phyloP scores from a whole-genome alignment of 2,329 filamentous ascomycete genomes.

The Epichloe brachyelytri region DNA sequence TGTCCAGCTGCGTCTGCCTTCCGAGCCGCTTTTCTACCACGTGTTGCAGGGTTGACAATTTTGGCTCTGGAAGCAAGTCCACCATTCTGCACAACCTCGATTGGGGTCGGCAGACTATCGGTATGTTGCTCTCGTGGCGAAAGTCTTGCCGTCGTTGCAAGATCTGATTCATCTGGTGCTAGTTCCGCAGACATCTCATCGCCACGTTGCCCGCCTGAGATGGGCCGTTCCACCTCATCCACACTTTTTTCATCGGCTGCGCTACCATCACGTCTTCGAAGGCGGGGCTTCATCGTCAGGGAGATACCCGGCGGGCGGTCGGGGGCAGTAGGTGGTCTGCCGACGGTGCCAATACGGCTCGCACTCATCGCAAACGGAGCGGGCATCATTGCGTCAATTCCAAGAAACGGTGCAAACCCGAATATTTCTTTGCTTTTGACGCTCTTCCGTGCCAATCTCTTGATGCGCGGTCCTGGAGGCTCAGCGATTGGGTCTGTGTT shows the following conservation, averaged over 20 bases:
- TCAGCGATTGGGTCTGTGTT: background rate
- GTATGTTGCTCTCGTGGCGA: background rate
- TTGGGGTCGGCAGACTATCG: background rate
- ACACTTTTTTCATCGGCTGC: background rate
- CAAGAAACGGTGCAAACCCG: constrained; percentile 20
- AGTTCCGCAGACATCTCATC: background rate
- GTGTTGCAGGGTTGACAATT: constrained; percentile 35
- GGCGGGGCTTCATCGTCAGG: background rate
- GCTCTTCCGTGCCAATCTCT: constrained; percentile 27
- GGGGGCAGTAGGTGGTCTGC: constrained; percentile 1
- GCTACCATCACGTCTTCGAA: background rate
- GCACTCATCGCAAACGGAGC: constrained; percentile 10
- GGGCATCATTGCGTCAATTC: constrained; percentile 7
- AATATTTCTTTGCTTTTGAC: constrained; percentile 35
- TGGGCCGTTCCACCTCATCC: background rate
- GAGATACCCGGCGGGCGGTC: background rate
- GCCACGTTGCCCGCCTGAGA: background rate
- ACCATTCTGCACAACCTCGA: background rate
- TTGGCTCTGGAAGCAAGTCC: constrained; percentile 6
- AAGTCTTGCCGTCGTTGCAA: background rate
- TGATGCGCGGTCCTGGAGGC: constrained; percentile 22
- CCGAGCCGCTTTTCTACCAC: constrained; percentile 39
- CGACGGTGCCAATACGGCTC: constrained; percentile 2
- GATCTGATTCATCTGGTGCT: background rate
- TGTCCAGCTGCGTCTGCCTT: constrained; percentile 38